phyloP scores from a whole-genome alignment of 2,329 filamentous ascomycete species.

The Phyllosticta citrichinensis region DNA sequence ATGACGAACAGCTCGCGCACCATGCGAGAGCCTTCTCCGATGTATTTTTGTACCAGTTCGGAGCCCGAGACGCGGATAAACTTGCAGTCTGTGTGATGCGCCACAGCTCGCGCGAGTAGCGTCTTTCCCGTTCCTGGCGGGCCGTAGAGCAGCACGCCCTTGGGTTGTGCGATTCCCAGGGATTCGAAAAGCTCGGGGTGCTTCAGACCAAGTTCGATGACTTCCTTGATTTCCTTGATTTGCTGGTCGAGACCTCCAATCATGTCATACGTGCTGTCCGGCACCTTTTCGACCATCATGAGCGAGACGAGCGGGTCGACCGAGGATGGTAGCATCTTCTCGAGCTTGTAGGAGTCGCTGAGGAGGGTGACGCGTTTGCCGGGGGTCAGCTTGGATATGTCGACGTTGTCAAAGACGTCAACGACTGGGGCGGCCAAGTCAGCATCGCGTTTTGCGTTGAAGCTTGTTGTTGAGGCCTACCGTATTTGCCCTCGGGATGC shows the following conservation, averaged over 20 bases:
- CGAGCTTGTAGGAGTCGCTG: conserved; percentile 96
- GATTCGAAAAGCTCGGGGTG: conserved; percentile 98
- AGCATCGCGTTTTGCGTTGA: not conserved
- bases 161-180: conserved; percentile 96
- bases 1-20: conserved; percentile 98
- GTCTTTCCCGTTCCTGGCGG: conserved; percentile 97
- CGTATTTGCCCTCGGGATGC: conserved; percentile 99
- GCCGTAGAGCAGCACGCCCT: conserved; percentile 92
- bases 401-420: conserved; percentile 87
- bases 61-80: conserved; percentile 96
- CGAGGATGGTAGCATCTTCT: conserved; percentile 96
- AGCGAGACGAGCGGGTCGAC: conserved; percentile 97
- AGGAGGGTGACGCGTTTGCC: conserved; percentile 96
- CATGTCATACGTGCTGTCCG: conserved; percentile 99
- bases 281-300: conserved; percentile 99
- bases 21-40: conserved; percentile 96
- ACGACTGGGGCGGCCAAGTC: conserved; percentile 56
- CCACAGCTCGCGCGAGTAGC: conserved; percentile 84
- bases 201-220: conserved; percentile 96
- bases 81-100: conserved; percentile 97
- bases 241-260: conserved; percentile 97
- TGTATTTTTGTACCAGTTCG: conserved; percentile 97
- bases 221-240: conserved; percentile 99
- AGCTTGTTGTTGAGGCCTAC: conserved; percentile 44
- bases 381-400: conserved; percentile 88